Evolutionary conservation across 495 filamentous ascomycete species (phyloP), one percentile per base, ranked within the genome.

Genomic region (Lasiosphaeria miniovina): DNA sequence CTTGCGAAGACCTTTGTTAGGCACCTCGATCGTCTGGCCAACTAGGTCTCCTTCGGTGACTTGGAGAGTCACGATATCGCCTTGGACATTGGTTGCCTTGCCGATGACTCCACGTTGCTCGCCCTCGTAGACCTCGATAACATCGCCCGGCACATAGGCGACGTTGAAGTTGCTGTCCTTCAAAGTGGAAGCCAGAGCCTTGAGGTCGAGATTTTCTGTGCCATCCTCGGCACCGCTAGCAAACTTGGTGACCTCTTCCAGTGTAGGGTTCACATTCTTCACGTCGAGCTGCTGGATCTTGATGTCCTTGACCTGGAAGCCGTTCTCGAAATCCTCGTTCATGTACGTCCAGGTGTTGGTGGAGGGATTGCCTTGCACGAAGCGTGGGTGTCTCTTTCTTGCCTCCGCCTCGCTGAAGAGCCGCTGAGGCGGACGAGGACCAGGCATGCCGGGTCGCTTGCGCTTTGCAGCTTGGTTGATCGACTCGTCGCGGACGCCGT

Each of bases 161-260:
- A 90, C 87, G 58, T 86, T 87, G 10, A 86, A 84, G 31, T 85
- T 86, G 38, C 83, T 85, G 50, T 89, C 88, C 67, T 93, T 96
- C 56, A 96, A 75, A 53, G 90, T 96, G 55, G 90, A 87, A 36
- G 91, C 90, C 36, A 99, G 78, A 6, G 93, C 91, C 62, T 88
- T 87, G 48, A 99, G 82, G 76, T 99, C 95, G 35, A 99, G 79
- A 60, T 94, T 95, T 59, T 96, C 90, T 11, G 89, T 90, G 7
- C 95, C 95, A 68, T 98, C 93, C 55, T 96, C 93, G 36, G 83
- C 85, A 11, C 89, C 88, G 17, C 86, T 84, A n/a, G 92, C 87
- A 72, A 98, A 98, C 73, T 85, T 89, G 10, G 92, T 93, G 12
- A 98, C 94, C 70, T 99, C 95, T 71, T 97, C 94, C 36, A 99